Evolutionary conservation across 192 early-diverging fungal species (phyloP).

Genomic region (Kappamyces sp.): DNA sequence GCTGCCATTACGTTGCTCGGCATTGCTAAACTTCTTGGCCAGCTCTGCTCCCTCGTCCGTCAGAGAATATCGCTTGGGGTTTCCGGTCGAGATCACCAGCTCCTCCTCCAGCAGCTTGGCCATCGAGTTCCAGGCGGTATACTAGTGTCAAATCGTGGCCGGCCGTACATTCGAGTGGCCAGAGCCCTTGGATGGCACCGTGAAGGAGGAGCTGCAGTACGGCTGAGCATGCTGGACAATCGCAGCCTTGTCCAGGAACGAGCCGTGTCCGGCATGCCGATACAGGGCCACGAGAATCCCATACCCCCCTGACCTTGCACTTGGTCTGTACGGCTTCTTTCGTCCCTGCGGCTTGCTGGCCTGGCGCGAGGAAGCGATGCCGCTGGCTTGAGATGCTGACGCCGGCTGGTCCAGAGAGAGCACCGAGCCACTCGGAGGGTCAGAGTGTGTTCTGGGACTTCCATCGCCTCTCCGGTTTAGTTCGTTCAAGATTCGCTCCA

Average conservation of each 20-base stretch:
- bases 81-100: constrained; percentile 52
- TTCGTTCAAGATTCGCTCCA: no score
- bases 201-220: constrained; percentile 62
- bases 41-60: constrained; percentile 66
- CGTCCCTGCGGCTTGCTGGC: no score
- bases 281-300: constrained; percentile 68
- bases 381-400: no score
- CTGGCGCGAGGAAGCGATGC: no score
- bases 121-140: constrained; percentile 76
- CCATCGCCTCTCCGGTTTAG: no score
- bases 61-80: constrained; percentile 56
- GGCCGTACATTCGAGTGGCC: neutral
- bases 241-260: constrained; percentile 61
- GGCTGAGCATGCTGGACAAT: constrained; percentile 59
- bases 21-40: constrained; percentile 30
- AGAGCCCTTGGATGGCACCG: constrained; percentile 38
- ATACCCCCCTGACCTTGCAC: constrained; percentile 71
- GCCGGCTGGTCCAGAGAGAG: no score
- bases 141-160: constrained; percentile 12
- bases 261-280: constrained; percentile 28
- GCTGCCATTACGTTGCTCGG: constrained; percentile 42
- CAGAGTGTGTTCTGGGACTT: no score
- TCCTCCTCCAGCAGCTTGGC: constrained; percentile 64
- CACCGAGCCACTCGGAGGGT: no score
- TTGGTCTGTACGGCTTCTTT: constrained; percentile 57